Conservation (phyloP, 2,329 filamentous ascomycete genomes). For the Knufia fluminis region DNA sequence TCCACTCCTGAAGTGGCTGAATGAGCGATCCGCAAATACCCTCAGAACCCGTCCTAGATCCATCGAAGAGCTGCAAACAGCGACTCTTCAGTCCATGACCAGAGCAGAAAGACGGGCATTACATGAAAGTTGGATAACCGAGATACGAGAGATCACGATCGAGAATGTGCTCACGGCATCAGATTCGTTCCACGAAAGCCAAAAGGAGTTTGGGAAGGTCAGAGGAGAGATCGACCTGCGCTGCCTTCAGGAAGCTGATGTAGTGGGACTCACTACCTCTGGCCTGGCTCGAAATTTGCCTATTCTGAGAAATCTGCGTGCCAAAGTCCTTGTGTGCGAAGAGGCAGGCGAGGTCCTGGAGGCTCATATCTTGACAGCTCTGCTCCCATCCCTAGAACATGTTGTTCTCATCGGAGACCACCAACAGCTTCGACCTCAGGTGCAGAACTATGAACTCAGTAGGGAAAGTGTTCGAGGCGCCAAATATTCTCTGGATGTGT, state of each 20-base stretch:
- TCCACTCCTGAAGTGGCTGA: neutral
- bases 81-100: neutral
- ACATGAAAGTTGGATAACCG: neutral
- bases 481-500: constrained; percentile 48
- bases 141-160: neutral
- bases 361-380: constrained; percentile 48
- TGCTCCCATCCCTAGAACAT: constrained; percentile 53
- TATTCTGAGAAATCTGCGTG: constrained; percentile 20
- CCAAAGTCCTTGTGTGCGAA: constrained; percentile 49
- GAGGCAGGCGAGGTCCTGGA: constrained; percentile 63
- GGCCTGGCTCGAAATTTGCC: constrained; percentile 23
- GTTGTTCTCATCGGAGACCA: constrained; percentile 41
- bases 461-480: constrained; percentile 41
- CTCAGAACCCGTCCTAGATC: neutral
- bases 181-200: neutral
- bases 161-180: neutral
- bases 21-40: neutral
- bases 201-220: neutral
- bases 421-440: constrained; percentile 25
- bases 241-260: constrained; percentile 14
- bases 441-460: constrained; percentile 37
- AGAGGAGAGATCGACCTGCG: neutral
- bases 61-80: neutral
- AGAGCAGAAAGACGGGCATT: neutral
- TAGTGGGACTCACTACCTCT: constrained; percentile 28